Evolutionary conservation across 768 basidiomycete species (phyloP).

Genomic region (Terana coerulea): DNA sequence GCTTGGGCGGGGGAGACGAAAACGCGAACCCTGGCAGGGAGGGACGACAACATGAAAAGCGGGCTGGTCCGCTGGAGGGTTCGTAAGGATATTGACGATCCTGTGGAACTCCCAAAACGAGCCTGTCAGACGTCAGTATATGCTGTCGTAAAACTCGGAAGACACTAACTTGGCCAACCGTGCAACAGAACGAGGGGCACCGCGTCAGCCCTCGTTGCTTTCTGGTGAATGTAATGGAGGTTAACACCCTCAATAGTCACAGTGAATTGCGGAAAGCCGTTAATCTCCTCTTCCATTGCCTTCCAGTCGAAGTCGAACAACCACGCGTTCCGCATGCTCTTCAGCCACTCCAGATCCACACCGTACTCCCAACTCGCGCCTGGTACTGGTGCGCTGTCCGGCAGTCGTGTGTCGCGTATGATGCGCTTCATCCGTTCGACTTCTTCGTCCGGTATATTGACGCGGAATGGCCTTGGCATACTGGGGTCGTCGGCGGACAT

Average conservation of each 20-base stretch:
- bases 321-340: constrained; percentile 6
- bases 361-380: constrained; percentile 13
- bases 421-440: constrained; percentile 12
- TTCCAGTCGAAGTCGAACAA: constrained; percentile 14
- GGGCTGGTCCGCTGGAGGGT: constrained; percentile 16
- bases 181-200: constrained; percentile 30
- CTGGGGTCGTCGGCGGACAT: background rate
- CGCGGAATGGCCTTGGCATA: constrained; percentile 2
- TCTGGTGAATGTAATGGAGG: constrained; percentile 31
- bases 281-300: constrained; percentile 12
- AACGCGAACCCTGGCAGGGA: constrained; percentile 26
- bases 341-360: constrained; percentile 12
- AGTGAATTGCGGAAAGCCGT: constrained; percentile 13
- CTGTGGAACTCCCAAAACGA: constrained; percentile 21
- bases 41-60: constrained; percentile 24
- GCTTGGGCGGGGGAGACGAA: constrained; percentile 20
- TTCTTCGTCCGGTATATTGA: constrained; percentile 10
- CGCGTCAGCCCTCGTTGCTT: constrained; percentile 20
- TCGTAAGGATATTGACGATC: constrained; percentile 21
- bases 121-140: constrained; percentile 2
- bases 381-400: background rate
- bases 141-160: background rate
- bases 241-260: constrained; percentile 21
- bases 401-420: constrained; percentile 9
- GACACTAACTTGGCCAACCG: constrained; percentile 19